Base-by-base conservation (phyloP, 371 early-diverging fungal species). In the Phascolomyces articulosus region DNA sequence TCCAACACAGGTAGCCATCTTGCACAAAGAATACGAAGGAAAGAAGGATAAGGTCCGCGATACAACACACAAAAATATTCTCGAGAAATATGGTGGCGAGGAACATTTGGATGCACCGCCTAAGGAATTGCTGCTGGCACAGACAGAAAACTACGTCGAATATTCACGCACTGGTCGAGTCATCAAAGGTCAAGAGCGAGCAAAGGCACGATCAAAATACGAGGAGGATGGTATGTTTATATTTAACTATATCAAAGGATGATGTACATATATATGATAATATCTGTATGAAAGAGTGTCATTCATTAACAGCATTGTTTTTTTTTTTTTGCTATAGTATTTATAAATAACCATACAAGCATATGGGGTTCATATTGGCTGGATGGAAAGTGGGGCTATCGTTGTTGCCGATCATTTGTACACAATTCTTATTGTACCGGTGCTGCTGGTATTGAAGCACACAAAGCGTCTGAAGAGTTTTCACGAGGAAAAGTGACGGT, bases 291-390 rank as follows among this genome's bases (percentile, higher is more conserved):
- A 18, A 23, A 28, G 21, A 1, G 40, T 24, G 7, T 16, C 44
- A 20, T 57, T 21, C 27, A 38, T 0, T 48, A 20, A 29, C 34
- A 38, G 21, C 23, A n/a, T 10, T 48, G 10, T 26, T 65, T 61
- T 47, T 60, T 68, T 53, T 53, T 63, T 60, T 40, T 48, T 24
- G 27, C 62, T 58, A 54, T 65, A 85, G 90, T 92, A 20, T 85
- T 72, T 64, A 82, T 77, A 64, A 82, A 89, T 69, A 97, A 97
- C 70, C 99, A 98, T 75, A 88, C 86, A 4, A 70, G 90, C 16
- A 90, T 96, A 9, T 98, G 95, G 95, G 99, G 98, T 0, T 95
- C 96, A 16, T 98, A 87, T 70, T 97, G 96, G 97, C 77, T 84
- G n/a, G 92, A 94, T 71, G 97, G 96, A 26, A 82, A 87, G 53